Base-by-base conservation (phyloP, 2,329 filamentous ascomycete genomes). In the Lecanicillium sp. region DNA sequence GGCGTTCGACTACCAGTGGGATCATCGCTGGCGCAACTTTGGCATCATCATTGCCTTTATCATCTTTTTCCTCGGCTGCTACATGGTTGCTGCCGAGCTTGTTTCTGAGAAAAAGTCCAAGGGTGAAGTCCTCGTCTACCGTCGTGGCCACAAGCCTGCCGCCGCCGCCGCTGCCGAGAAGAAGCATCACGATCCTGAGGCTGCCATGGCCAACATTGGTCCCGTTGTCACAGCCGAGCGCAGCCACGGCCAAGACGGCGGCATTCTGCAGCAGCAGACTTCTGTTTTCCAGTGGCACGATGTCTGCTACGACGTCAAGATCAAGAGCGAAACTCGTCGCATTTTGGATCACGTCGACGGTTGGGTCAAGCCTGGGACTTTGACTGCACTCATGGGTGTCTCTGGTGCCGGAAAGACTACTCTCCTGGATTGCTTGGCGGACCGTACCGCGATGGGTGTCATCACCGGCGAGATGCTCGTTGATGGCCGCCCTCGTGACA, bases 361-460 rank as follows among this genome's bases (percentile, higher is more conserved):
- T 27, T 95, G 86, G 85, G 87, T 95, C 43, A 92, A 94, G 61
- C 89, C 89, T 3, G 89, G 89, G 43, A 94, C 86, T 13, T 60
- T 94, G 39, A 95, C 88, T 12, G 88, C 86, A 27, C 70, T 94
- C 4, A 95, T 95, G 88, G 85, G 87, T 64, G 85, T 89, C 8
- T 88, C 83, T 25, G 88, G 89, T 48, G 89, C 89, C n/a, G 89
- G 89, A 42, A 95, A 95, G 62, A 95, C 89, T 0, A 95, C 89
- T 1, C 73, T 95, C 19, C 66, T 95, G 22, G 85, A 95, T 60
- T 85, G 85, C 27, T 70, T 95, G 47, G 89, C 89, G 33, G 85
- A 84, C 43, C 83, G 89, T 56, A 83, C 84, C 9, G 88, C 85
- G 1, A 90, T 92, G 79, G 89, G 89, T 62, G 82, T 94, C 14